These are phyloP conservation scores for Raddia distichophylla DNA, from an alignment of 176 grass and related monocot species.

Conservation along the genomic window DNA sequence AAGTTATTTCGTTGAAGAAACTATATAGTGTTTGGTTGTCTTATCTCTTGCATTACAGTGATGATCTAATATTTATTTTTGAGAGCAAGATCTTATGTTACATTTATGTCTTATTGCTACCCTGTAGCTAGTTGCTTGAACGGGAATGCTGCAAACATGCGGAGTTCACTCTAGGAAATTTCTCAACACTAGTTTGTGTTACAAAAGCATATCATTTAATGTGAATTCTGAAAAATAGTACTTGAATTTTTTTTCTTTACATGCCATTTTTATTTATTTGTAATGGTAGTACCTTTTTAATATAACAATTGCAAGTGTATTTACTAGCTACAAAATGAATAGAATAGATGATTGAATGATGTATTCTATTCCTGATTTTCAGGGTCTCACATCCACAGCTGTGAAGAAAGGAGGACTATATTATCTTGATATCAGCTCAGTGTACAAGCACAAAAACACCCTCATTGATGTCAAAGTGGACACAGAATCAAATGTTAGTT, in stretches of 20 bases:
- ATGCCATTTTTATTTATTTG: not conserved
- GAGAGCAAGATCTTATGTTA: not conserved
- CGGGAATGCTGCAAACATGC: not conserved
- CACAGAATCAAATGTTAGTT: slow-evolving; percentile 85
- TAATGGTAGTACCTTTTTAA: not conserved
- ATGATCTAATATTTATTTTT: too few relatives aligned
- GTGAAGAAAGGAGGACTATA: slow-evolving; percentile 96
- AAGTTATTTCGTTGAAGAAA: slow-evolving; percentile 2
- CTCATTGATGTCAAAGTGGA: slow-evolving; percentile 84
- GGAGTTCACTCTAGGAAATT: not conserved
- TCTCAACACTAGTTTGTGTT: not conserved
- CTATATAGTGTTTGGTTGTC: not conserved
- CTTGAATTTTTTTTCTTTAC: not conserved
- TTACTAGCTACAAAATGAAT: not conserved
- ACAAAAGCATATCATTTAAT: not conserved
- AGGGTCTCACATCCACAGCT: slow-evolving; percentile 83
- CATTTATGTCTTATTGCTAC: not conserved
- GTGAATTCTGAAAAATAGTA: not conserved
- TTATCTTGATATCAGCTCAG: slow-evolving; percentile 73
- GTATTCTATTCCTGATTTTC: slow-evolving; percentile 24
- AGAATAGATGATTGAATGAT: slow-evolving; percentile 9
- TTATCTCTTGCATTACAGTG: not conserved
- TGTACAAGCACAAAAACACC: slow-evolving; percentile 93
- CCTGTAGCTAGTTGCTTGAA: not conserved
- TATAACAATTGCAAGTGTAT: not conserved